phyloP scores from a whole-genome alignment of 805 yeast genomes.

The Monosporozyma solicola region DNA sequence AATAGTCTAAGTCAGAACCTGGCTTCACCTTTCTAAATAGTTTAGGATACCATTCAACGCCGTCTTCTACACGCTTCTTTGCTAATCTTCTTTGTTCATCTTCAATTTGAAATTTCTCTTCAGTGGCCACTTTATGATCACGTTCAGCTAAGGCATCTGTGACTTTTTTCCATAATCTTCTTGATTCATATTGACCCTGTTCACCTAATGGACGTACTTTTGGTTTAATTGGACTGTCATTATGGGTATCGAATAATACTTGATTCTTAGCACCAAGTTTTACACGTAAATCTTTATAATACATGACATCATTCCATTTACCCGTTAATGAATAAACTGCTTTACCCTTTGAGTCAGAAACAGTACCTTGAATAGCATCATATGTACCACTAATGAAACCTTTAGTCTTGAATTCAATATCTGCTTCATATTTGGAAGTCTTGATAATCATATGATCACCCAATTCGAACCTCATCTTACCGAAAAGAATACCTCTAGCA shows the following conservation, averaged over 20 bases:
- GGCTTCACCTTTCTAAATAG: conserved; percentile 48
- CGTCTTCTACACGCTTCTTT: conserved; percentile 65
- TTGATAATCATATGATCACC: conserved; percentile 85
- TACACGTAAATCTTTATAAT: conserved; percentile 43
- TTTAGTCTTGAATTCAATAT: conserved; percentile 88
- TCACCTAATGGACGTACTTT: conserved; percentile 66
- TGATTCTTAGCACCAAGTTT: conserved; percentile 35
- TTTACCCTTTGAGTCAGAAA: conserved; percentile 48
- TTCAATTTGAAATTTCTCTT: conserved; percentile 80
- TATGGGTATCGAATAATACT: conserved; percentile 52
- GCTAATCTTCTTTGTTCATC: conserved; percentile 73
- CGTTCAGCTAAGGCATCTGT: conserved; percentile 70
- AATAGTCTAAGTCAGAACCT: conserved; percentile 48
- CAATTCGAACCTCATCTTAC: conserved; percentile 78
- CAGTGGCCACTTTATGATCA: conserved; percentile 78
- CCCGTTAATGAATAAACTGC: conserved; percentile 63
- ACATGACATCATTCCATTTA: conserved; percentile 87
- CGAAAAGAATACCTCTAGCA: conserved; percentile 87
- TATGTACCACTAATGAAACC: conserved; percentile 91
- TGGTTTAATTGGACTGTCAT: conserved; percentile 49
- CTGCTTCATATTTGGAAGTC: conserved; percentile 57
- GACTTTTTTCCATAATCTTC: conserved; percentile 76
- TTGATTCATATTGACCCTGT: conserved; percentile 75
- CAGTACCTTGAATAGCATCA: conserved; percentile 73
- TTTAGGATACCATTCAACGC: conserved; percentile 72